Percentiles rank a stretch among this genome's conserved stretches.
phyloP scores from a whole-genome alignment of 1,284 basidiomycete genomes.

The Cryptococcus deneoformans region DNA sequence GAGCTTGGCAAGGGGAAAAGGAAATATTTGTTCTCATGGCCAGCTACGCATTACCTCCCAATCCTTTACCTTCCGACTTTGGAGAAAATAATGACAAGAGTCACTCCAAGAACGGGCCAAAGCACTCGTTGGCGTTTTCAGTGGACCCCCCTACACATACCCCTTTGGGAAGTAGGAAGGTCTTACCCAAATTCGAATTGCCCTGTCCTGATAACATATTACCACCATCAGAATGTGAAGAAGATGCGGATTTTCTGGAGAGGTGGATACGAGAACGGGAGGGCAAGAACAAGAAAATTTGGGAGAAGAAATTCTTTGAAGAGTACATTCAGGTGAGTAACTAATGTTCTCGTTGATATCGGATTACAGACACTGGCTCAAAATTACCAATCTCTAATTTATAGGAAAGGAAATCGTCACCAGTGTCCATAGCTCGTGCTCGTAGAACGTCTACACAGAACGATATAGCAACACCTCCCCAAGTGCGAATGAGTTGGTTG shows the following conservation, averaged over 20 bases:
- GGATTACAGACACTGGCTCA: neutral
- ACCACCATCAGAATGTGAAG: conserved; percentile 62
- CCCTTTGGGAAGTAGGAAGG: conserved; percentile 6
- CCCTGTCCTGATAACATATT: conserved; percentile 51
- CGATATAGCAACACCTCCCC: conserved; percentile 2
- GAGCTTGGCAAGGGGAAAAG: conserved; percentile 69
- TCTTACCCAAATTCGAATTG: conserved; percentile 29
- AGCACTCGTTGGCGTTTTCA: neutral
- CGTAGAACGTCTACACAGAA: neutral
- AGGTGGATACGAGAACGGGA: conserved; percentile 23
- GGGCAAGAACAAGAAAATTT: conserved; percentile 10
- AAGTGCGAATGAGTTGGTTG: conserved; percentile 73
- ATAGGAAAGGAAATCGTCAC: conserved; percentile 67
- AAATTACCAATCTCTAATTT: neutral
- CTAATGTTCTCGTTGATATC: too few relatives aligned
- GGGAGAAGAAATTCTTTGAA: conserved; percentile 27
- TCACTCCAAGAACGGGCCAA: too few relatives aligned
- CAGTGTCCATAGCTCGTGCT: conserved; percentile 59
- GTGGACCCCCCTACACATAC: neutral
- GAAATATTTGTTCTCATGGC: conserved; percentile 79
- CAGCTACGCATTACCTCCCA: conserved; percentile 72
- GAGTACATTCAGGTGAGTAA: conserved; percentile 54
- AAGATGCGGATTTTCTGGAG: conserved; percentile 56
- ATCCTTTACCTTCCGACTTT: conserved; percentile 6
- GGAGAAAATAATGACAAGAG: too few relatives aligned